Evolutionary conservation across 495 filamentous ascomycete species (phyloP), one percentile per base, ranked within the genome.

Genomic region (Cudoniella acicularis): DNA sequence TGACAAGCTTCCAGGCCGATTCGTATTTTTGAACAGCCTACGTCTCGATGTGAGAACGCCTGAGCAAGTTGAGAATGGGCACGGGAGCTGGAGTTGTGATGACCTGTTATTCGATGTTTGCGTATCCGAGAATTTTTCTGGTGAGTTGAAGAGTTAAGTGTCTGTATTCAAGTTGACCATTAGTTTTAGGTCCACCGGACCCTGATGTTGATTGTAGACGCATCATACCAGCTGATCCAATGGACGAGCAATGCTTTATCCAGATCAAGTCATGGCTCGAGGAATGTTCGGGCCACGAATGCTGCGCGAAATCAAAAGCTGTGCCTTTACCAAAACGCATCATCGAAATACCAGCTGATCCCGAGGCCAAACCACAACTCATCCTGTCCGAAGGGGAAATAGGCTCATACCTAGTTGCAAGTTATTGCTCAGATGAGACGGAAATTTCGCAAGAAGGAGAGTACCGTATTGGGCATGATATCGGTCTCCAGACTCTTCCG

Each of bases 401-500:
- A 36, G 51, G 51, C 3, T 11, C 8, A 36, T 53, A 53, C 30
- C 11, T 53, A 18, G 51, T 21, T 6, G 1, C 41, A 0, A 53
- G 25, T 9, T 26, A 53, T 41, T 41, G 24, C 17, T 1, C 30
- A 40, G 9, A 22, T 1, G 51, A 53, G n/a, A 18, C 16, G 16
- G 17, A 53, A 41, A 21, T 10, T 18, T 26, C 24, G 17, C 3
- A 16, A 2, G 16, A 26, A 4, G 17, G 10, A 16, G 20, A 53
- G 11, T 53, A 21, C 51, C 25, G 11, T n/a, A 1, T n/a, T 1
- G 24, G 52, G 1, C 40, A 63, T 4, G 6, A 36, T 36, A 36
- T 36, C 30, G 30, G 13, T 13, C 30, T 36, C 13, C 30, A n/a
- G 9, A 45, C 18, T 20, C 57, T 67, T 1, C 66, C 70, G 3